Percentiles rank a stretch among this genome's conserved stretches.
These are phyloP conservation scores for Cryptosporidium parvum DNA, from an alignment of 169 alveolate species.

Conservation along the genomic window DNA sequence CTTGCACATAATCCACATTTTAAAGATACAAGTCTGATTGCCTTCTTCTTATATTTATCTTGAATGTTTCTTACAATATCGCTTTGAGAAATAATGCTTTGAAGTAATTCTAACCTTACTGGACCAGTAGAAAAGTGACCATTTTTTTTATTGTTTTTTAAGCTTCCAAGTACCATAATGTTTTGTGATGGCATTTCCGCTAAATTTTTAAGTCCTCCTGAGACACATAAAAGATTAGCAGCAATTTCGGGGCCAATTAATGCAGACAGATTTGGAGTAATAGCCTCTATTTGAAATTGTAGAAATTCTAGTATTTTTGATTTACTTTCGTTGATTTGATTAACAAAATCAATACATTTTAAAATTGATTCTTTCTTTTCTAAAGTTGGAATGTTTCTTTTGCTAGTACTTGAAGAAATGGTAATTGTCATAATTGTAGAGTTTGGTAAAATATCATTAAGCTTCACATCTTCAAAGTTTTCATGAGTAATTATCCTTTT, in stretches of 20 bases:
- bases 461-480: constrained; percentile 82
- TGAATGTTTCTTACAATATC: constrained; percentile 84
- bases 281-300: constrained; percentile 91
- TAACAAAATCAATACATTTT: constrained; percentile 46
- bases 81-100: constrained; percentile 82
- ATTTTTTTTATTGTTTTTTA: constrained; percentile 27
- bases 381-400: constrained; percentile 79
- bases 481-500: constrained; percentile 85
- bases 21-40: constrained; percentile 85
- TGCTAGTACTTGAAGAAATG: constrained; percentile 87
- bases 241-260: constrained; percentile 96
- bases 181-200: constrained; percentile 94
- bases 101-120: constrained; percentile 55
- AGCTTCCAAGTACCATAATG: constrained; percentile 88
- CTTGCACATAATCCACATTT: constrained; percentile 87
- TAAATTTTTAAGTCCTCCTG: constrained; percentile 93
- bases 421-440: constrained; percentile 91
- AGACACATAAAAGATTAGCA: constrained; percentile 95
- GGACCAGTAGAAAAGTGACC: constrained; percentile 55
- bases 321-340: background rate
- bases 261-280: constrained; percentile 96
- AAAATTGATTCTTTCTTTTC: constrained; percentile 76
- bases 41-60: constrained; percentile 82
- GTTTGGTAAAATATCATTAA: constrained; percentile 87
- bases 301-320: constrained; percentile 81